Base-by-base conservation (phyloP, 805 yeast genomes). In the Zygotorulaspora danielsina region DNA sequence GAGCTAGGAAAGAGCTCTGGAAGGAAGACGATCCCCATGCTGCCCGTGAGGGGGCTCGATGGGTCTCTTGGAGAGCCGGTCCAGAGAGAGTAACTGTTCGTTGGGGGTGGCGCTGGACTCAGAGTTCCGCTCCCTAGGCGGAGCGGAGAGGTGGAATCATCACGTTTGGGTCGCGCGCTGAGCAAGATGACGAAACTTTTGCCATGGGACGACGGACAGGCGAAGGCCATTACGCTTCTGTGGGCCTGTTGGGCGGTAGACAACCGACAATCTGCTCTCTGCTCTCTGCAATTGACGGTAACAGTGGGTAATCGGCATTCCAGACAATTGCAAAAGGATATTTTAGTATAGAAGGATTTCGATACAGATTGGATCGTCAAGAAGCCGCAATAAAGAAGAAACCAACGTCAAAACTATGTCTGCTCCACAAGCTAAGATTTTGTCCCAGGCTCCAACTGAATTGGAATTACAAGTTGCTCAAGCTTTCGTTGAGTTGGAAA, bases 401-500 rank as follows among this genome's bases (percentile, higher is more conserved):
- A 41, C 39, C 31, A 49, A 42, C 42, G 38, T 40, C 36, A 48
- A 42, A 55, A 76, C 63, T 56, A 90, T 90, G 97, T 90, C 97
- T 76, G 95, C 96, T 68, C 86, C 89, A 71, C 62, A 58, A 56
- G 79, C 85, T 73, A 93, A 93, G 81, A 80, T 93, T 75, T 82
- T 90, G 74, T 81, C 88, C 69, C 81, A 83, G 70, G 85, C 85
- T 67, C 97, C 98, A 78, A 71, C 93, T 70, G 97, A 93, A 78
- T 88, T 93, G 75, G 98, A 93, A 80, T 85, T 93, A 75, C 95
- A 90, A 79, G 95, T 93, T 70, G 97, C 96, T 67, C 97, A 90
- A 79, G 96, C 97, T 67, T 85, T 93, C 71, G 71, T 81, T 64
- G 98, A 93, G 78, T 81, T 93, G 73, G 97, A 93, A 81, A 67